Evolutionary conservation across 345 rosid species (phyloP), one percentile per base, ranked within the genome.

Genomic region (Populus euphratica): DNA sequence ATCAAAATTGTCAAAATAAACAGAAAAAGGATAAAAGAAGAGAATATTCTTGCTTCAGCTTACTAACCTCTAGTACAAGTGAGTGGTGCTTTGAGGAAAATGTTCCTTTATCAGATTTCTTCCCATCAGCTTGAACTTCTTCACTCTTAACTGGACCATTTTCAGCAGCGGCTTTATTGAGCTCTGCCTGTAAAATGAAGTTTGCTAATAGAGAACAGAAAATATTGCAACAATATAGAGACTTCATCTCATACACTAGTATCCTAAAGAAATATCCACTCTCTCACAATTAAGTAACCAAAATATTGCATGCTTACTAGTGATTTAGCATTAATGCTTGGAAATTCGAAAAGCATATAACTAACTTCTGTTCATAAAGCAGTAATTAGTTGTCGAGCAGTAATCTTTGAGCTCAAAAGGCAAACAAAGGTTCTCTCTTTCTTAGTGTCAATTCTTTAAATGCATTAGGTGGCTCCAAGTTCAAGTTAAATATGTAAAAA

Each of bases 41-140:
- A 59, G 59, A 61, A 18, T 16, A 16, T 77, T 39, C 56, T 6
- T 41, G 14, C 12, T 52, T 75, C 73, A 20, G 72, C 49, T 43
- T 27, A 20, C 76, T 43, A 70, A 96, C 98, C 93, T 96, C 90
- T 52, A 96, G 84, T 43, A 96, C 83, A 82, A 91, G 72, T 16
- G 89, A 65, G 75, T 93, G 98, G 81, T 96, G 99, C 87, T 89
- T 92, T 25, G 87, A 77, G 62, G 77, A 81, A 27, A 50, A 52
- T 69, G 33, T 43, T 47, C 29, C 86, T 33, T 73, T 44, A 68
- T 47, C 33, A 68, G 78, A 78, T 69, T 80, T 77, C 44, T 79
- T 87, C 73, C 72, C 87, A 59, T 77, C 86, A 64, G 78, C 75
- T 54, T 66, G 77, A 68, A 54, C 83, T 75, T 43, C 83, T 75